phyloP scores from a whole-genome alignment of 352 stramenopile species.

The Phytophthora tentaculata region DNA sequence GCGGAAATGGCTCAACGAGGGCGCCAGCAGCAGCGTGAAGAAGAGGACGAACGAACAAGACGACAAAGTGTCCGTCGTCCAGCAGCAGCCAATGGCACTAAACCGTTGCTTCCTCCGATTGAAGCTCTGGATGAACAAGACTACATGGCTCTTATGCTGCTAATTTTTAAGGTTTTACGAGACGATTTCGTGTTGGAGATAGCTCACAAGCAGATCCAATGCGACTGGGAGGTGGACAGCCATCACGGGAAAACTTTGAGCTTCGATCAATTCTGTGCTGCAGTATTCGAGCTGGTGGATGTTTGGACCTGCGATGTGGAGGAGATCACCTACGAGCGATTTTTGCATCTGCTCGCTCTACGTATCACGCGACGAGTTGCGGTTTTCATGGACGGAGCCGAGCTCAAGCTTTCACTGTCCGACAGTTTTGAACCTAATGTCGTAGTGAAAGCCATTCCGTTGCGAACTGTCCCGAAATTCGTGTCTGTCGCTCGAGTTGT shows the following conservation, averaged over 20 bases:
- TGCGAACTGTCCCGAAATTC: slow-evolving; percentile 76
- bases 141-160: slow-evolving; percentile 77
- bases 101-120: slow-evolving; percentile 15
- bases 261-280: slow-evolving; percentile 71
- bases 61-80: slow-evolving; percentile 31
- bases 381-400: slow-evolving; percentile 73
- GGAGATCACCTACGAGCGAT: slow-evolving; percentile 69
- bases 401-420: slow-evolving; percentile 73
- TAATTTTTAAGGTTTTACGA: slow-evolving; percentile 81
- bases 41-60: slow-evolving; percentile 9
- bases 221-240: slow-evolving; percentile 84
- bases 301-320: slow-evolving; percentile 84
- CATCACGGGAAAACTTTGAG: slow-evolving; percentile 56
- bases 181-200: slow-evolving; percentile 70
- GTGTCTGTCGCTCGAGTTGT: slow-evolving; percentile 63
- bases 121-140: slow-evolving; percentile 59
- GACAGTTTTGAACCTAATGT: slow-evolving; percentile 79
- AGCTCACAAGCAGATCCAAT: slow-evolving; percentile 68
- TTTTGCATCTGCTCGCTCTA: slow-evolving; percentile 65
- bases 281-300: slow-evolving; percentile 81
- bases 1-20: slow-evolving; percentile 31
- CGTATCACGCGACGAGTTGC: slow-evolving; percentile 74
- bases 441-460: slow-evolving; percentile 76
- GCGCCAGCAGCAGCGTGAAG: slow-evolving; percentile 25
- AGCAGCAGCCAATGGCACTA: slow-evolving; percentile 1